These are phyloP conservation scores for Yamadazyma sp. DNA, from an alignment of 805 yeast genomes.

Conservation along the genomic window DNA sequence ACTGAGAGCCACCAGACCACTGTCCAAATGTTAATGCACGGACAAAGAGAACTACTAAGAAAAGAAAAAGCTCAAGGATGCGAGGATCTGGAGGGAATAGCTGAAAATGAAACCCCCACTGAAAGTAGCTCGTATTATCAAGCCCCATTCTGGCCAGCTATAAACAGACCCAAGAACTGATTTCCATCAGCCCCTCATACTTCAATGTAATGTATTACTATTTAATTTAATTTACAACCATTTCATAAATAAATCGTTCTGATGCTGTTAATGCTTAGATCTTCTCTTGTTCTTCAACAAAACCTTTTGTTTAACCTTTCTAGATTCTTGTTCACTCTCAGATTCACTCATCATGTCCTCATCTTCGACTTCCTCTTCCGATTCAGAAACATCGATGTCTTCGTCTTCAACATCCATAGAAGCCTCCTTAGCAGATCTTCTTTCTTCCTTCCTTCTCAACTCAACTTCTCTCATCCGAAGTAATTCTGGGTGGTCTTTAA, in stretches of 20 bases:
- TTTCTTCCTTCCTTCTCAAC: slow-evolving; percentile 72
- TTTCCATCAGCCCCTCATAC: neutral
- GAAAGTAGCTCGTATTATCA: slow-evolving; percentile 8
- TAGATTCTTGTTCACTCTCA: slow-evolving; percentile 34
- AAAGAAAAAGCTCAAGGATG: slow-evolving; percentile 3
- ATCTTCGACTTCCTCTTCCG: slow-evolving; percentile 31
- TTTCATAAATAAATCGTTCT: slow-evolving; percentile 10
- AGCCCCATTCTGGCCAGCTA: slow-evolving; percentile 17
- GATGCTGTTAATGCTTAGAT: slow-evolving; percentile 14
- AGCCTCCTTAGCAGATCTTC: slow-evolving; percentile 58
- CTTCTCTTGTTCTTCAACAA: slow-evolving; percentile 57
- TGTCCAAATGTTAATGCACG: slow-evolving; percentile 14
- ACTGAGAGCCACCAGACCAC: slow-evolving; percentile 14
- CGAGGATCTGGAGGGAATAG: neutral
- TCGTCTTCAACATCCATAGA: slow-evolving; percentile 47
- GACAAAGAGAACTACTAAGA: slow-evolving; percentile 11
- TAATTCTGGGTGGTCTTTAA: slow-evolving; percentile 84
- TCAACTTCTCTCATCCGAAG: slow-evolving; percentile 93
- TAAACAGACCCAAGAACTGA: slow-evolving; percentile 1
- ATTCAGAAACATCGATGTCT: slow-evolving; percentile 40
- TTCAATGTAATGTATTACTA: slow-evolving; percentile 1
- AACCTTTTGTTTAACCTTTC: slow-evolving; percentile 51
- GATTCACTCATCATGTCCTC: slow-evolving; percentile 46
- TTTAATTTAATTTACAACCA: slow-evolving; percentile 12
- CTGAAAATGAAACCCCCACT: neutral